Evolutionary conservation across 1,284 basidiomycete genomes (phyloP), one percentile per base, ranked within the genome.

Genomic region (Moesziomyces parantarcticus): DNA sequence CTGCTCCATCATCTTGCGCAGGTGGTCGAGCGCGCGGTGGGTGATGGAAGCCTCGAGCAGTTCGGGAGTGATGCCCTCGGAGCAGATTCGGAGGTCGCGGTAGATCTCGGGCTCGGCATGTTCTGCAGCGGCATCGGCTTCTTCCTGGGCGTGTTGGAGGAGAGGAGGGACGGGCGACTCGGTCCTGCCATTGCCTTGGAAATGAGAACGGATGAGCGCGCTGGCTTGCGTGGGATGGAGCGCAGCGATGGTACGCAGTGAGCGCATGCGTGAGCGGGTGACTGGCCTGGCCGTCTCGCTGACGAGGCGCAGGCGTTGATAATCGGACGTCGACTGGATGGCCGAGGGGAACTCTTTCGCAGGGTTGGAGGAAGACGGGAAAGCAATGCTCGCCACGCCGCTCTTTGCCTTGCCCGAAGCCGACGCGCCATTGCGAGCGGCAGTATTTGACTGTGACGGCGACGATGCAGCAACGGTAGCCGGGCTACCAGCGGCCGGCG

Each of bases 1-100:
- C 66, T 83, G 82, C 34, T 73, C 70, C 58, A 79, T 72, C 70
- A 83, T 78, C 52, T 59, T 72, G 22, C 64, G 60, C 21, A 83
- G 73, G 58, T 81, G 76, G 18, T 69, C 65, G 36, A 74, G 41
- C 1, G 71, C 71, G 21, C 49, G 58, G 21, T 65, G 43, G 9
- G 65, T 69, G 62, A 74, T 69, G n/a, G 71, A 74, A 3, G 66
- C 61, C 20, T 68, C 66, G 39, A 74, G 41, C 3, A 74, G 59
- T 7, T 58, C 71, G 18, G 71, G 71, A 20, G 71, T 74, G 50
- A 74, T 69, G 39, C 63, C 69, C 42, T 72, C 55, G 1, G 69
- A 50, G 49, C 69, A 66, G 56, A 72, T 72, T 18, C 69, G 63
- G 20, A 66, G 55, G 51, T 72, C 63, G 26, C 62, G 58, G 44